Evolutionary conservation across 176 grass and related monocot species (phyloP), one percentile per base, ranked within the genome.

Genomic region (Themeda triandra): DNA sequence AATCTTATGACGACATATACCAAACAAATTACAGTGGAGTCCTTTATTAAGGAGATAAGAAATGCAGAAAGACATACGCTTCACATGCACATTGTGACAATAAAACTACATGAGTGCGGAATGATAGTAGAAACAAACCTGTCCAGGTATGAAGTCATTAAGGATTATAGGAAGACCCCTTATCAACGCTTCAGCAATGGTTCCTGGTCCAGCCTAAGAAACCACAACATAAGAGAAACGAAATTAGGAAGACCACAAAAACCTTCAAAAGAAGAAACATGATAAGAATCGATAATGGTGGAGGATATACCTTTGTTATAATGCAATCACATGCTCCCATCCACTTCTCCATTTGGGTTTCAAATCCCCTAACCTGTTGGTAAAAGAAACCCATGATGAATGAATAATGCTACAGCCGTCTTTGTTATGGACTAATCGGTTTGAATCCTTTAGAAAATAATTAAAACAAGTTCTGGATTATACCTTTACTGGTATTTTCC

Each of bases 341-440:
- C 96, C 96, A 99, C 73, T 99, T 99, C 88, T 99, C 96, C 96
- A 99, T 99, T 81, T 99, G 96, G 25, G 93, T 99, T 71, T 96
- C 96, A 76, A 99, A 99, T 89, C 96, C 96, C 67, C 93, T 89
- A 66, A 99, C 76, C 96, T 99, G 86, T 87, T 71, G 79, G 69
- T 32, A 70, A 49, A 81, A 63, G 54, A 28, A 84, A 44, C 1
- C 27, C 1, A 45, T 1, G 40, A n/a, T 63, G 32, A 60, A 66
- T 39, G 83, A 75, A 75, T 12, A 74, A 10, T 8, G 9, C 29
- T 28, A 4, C 66, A 29, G 3, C 4, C 32, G 5, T 66, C 42
- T 80, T 33, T 33, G 10, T 8, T 31, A 42, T 2, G n/a, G 2
- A 69, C 63, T 7, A 35, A 80, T 35, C 36, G 31, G 25, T 75